Percentiles rank a stretch among this genome's conserved stretches.
Conservation (phyloP, 2,329 filamentous ascomycete genomes). For the Trichoderma simmonsii region DNA sequence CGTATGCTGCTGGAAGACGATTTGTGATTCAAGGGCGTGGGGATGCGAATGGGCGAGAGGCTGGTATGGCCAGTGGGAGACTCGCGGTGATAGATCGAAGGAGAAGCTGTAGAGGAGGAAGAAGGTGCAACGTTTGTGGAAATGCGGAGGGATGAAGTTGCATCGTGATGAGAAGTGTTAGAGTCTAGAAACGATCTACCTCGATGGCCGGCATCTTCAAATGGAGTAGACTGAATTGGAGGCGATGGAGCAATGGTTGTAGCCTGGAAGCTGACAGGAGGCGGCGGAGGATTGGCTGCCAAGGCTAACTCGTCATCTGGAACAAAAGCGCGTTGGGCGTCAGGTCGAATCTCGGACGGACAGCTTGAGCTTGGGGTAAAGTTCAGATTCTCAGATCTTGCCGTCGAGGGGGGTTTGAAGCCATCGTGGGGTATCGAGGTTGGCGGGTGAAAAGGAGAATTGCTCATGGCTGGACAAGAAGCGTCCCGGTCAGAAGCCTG, state of each 20-base stretch:
- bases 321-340: conserved; percentile 2
- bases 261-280: conserved; percentile 25
- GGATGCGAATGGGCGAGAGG: conserved; percentile 31
- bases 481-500: conserved; percentile 18
- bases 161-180: background rate
- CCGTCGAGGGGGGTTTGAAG: conserved; percentile 23
- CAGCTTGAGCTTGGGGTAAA: conserved; percentile 4
- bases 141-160: conserved; percentile 35
- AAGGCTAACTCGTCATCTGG: conserved; percentile 7
- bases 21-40: conserved; percentile 29
- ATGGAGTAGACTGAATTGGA: conserved; percentile 16
- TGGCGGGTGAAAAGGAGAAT: conserved; percentile 28
- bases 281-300: background rate
- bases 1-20: conserved; percentile 38
- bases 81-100: conserved; percentile 30
- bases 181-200: background rate
- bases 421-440: conserved; percentile 29
- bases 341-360: conserved; percentile 1
- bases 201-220: background rate
- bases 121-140: conserved; percentile 35
- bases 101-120: conserved; percentile 19
- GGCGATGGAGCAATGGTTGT: conserved; percentile 38
- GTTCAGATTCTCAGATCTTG: conserved; percentile 6
- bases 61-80: conserved; percentile 36
- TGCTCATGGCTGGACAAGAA: conserved; percentile 28